Conservation (phyloP, 192 early-diverging fungal species). For the Rhizoclosmatium globosum region DNA sequence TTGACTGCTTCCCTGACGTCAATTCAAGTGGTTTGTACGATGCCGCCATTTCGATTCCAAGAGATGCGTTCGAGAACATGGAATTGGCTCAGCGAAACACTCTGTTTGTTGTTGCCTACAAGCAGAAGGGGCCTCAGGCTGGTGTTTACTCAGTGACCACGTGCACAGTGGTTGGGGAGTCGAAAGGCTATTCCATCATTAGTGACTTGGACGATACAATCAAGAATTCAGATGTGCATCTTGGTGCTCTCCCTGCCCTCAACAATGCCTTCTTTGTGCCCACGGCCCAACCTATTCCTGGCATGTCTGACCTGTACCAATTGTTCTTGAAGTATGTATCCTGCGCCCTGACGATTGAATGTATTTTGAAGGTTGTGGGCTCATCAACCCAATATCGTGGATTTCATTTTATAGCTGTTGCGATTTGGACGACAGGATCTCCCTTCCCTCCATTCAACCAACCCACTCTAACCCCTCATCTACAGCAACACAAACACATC, state of each 20-base stretch:
- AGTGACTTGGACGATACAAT: conserved; percentile 91
- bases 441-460: too few relatives aligned
- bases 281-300: conserved; percentile 68
- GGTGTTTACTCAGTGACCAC: conserved; percentile 50
- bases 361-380: too few relatives aligned
- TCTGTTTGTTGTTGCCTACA: conserved; percentile 49
- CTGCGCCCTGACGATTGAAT: background rate
- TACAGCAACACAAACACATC: conserved; percentile 56
- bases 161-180: conserved; percentile 70
- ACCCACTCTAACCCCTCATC: too few relatives aligned
- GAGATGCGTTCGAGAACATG: conserved; percentile 9
- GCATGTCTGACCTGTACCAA: conserved; percentile 80
- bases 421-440: too few relatives aligned
- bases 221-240: conserved; percentile 78
- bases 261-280: conserved; percentile 72
- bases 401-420: too few relatives aligned
- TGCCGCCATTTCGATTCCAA: background rate
- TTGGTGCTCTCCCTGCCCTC: conserved; percentile 71
- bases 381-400: too few relatives aligned
- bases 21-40: conserved; percentile 14
- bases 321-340: background rate
- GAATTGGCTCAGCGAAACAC: conserved; percentile 36
- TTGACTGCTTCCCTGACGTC: background rate
- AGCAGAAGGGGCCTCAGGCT: conserved; percentile 16
- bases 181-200: conserved; percentile 76